Evolutionary conservation across 441 rosid genomes (phyloP), one percentile per base, ranked within the genome.

Genomic region (Adansonia grandidieri): DNA sequence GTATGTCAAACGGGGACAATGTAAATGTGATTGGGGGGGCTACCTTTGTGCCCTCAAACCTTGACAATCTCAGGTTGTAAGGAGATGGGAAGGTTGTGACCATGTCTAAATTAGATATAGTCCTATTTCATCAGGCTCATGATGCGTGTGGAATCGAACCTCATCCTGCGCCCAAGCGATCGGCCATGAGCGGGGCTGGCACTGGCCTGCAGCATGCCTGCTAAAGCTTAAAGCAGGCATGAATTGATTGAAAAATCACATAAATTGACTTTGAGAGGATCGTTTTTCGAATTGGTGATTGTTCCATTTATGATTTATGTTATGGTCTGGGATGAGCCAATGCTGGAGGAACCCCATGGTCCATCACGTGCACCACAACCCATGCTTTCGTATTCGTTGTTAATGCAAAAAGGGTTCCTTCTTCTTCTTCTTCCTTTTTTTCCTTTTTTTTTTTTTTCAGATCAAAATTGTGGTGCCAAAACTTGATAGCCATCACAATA

Each of bases 1-100:
- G 32, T 37, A 28, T 73, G 64, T 73, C 64, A 72, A n/a, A 15
- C 15, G 79, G 80, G 62, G 84, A 85, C 83, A 77, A 42, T 8
- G 71, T 77, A 76, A 82, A 69, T 78, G 79, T 73, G 65, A 22
- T 14, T 50, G 84, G 82, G 80, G 84, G 82, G 80, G 74, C 62
- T 17, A 47, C 47, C 53, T 73, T 22, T 80, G 78, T 71, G 20
- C 78, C 78, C 83, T 28, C n/a, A 75, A 74, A 44, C 80, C 65
- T 63, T 42, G 79, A 72, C 82, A 78, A 45, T 57, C 73, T 72
- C 53, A 9, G 2, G 57, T 14, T 24, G 37, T 3, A 58, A 60
- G 42, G 24, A 71, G 47, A 58, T 32, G 62, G 40, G 58, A 37
- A 63, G 72, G 47, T 48, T 15, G 78, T 72, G 85, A 75, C 77